Percentiles rank a stretch among this genome's conserved stretches.
These are phyloP conservation scores for Fraxinus quadrangulata DNA, from an alignment of 257 asterid species.

Conservation along the genomic window DNA sequence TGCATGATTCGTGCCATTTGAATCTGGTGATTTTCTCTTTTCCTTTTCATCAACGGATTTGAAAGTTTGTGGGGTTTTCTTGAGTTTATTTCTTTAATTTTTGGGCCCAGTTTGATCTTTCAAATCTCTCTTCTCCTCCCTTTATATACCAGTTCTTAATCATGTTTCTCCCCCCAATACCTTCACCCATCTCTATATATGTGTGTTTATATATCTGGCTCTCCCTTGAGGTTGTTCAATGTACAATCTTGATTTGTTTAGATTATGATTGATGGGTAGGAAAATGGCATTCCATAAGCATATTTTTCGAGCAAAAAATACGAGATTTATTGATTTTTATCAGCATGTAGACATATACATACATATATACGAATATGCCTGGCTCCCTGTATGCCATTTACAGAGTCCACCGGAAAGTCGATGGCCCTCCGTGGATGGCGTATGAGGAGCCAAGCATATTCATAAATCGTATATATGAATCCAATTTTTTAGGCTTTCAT, in stretches of 20 bases:
- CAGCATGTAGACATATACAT: not conserved
- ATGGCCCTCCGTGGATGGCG: conserved; percentile 95
- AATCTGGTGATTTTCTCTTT: conserved; percentile 8
- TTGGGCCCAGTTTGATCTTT: conserved; percentile 59
- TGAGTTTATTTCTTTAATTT: conserved; percentile 24
- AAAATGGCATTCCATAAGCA: not conserved
- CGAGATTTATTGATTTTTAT: not conserved
- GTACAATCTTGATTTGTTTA: conserved; percentile 25
- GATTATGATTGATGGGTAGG: too few relatives aligned
- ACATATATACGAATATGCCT: conserved; percentile 67
- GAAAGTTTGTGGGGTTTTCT: conserved; percentile 37
- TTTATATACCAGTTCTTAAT: conserved; percentile 10
- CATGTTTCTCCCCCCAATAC: conserved; percentile 14
- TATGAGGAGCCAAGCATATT: conserved; percentile 99
- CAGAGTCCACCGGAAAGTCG: conserved; percentile 70
- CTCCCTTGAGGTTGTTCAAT: not conserved
- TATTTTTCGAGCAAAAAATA: not conserved
- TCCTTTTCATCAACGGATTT: conserved; percentile 4
- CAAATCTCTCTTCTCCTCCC: conserved; percentile 33
- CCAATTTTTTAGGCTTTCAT: not conserved
- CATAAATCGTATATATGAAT: conserved; percentile 17
- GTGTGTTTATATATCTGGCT: not conserved
- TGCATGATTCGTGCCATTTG: conserved; percentile 43
- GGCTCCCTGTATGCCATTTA: conserved; percentile 99
- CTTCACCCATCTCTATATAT: not conserved